These are phyloP conservation scores for Trichocladium uniseriatum DNA, from an alignment of 495 filamentous ascomycete genomes.

Conservation along the genomic window DNA sequence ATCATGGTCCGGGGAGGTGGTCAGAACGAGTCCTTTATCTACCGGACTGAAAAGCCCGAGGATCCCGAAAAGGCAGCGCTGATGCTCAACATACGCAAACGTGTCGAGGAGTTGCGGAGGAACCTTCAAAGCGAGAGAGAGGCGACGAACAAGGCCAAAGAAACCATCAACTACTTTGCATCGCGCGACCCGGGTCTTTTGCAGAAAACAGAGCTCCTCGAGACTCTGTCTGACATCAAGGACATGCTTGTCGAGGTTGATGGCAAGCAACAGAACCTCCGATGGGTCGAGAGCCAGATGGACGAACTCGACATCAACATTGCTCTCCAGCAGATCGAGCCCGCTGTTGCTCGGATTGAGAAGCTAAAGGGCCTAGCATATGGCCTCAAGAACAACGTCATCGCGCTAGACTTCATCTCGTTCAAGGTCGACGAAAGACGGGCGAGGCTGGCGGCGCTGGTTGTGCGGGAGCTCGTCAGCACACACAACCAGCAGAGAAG, in stretches of 20 bases:
- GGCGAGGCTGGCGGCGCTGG: constrained; percentile 59
- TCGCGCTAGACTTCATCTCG: constrained; percentile 80
- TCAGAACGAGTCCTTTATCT: constrained; percentile 79
- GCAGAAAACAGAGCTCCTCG: constrained; percentile 62
- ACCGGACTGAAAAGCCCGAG: constrained; percentile 67
- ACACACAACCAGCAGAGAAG: constrained; percentile 60
- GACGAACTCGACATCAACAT: constrained; percentile 96
- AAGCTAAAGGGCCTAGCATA: constrained; percentile 68
- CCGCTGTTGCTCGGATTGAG: constrained; percentile 72
- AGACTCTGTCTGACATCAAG: constrained; percentile 57
- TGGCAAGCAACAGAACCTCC: constrained; percentile 88
- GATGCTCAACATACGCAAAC: constrained; percentile 80
- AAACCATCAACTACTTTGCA: constrained; percentile 73
- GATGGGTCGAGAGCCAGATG: constrained; percentile 90
- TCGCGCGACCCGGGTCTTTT: constrained; percentile 60
- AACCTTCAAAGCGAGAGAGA: constrained; percentile 74
- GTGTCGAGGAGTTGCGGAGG: constrained; percentile 81
- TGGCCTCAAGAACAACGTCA: constrained; percentile 69
- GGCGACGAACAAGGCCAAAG: constrained; percentile 62
- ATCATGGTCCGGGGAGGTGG: constrained; percentile 82
- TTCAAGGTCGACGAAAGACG: constrained; percentile 85
- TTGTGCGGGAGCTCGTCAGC: constrained; percentile 65
- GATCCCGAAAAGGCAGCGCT: constrained; percentile 67
- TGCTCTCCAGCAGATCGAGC: constrained; percentile 81
- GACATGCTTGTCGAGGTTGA: constrained; percentile 91